Evolutionary conservation across 169 alveolate genomes (phyloP).

Genomic region (Eimeria zaria): DNA sequence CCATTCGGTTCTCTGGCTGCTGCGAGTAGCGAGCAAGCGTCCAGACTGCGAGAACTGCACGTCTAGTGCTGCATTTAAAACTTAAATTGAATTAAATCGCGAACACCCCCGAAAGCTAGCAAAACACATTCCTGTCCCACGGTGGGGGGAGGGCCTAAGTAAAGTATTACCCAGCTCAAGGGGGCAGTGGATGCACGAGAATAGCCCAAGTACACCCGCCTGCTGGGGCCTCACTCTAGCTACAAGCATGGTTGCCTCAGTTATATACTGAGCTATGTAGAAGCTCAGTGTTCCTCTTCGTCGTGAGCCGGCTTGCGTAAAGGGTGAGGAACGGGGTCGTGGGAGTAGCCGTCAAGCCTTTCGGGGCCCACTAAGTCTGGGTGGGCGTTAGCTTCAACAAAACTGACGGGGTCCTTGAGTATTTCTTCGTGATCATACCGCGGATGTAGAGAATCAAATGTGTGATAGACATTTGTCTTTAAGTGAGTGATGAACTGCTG

Average conservation of each 20-base stretch:
- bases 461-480: constrained; percentile 73
- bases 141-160: background rate
- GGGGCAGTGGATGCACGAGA: background rate
- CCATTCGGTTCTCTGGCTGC: background rate
- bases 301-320: constrained; percentile 18
- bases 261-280: background rate
- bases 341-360: constrained; percentile 63
- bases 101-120: background rate
- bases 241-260: background rate
- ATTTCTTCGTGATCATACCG: constrained; percentile 45
- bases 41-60: background rate
- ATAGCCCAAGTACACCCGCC: background rate
- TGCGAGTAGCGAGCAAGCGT: background rate
- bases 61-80: background rate
- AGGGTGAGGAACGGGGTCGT: constrained; percentile 73
- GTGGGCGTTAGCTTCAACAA: constrained; percentile 56
- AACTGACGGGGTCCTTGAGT: constrained; percentile 59
- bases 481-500: constrained; percentile 76
- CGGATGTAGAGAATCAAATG: constrained; percentile 72
- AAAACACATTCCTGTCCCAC: background rate
- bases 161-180: background rate
- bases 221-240: background rate
- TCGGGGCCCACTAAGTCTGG: constrained; percentile 75
- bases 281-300: constrained; percentile 22
- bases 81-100: background rate